Evolutionary conservation across 2,329 filamentous ascomycete species (phyloP).

Genomic region (Aspergillus quadrilineatus): DNA sequence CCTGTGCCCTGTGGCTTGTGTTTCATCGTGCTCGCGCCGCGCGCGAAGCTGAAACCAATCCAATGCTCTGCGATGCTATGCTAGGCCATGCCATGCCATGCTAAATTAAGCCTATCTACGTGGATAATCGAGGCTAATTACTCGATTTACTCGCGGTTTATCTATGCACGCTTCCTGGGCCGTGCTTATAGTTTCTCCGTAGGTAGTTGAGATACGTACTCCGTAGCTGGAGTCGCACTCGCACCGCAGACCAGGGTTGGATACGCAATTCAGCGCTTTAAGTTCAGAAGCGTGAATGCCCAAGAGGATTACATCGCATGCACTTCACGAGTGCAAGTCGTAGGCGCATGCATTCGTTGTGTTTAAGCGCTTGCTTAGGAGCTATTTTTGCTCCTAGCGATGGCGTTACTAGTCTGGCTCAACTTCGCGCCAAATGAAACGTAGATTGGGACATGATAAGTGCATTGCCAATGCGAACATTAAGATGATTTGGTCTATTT

Average conservation of each 20-base stretch:
- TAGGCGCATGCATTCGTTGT: not conserved
- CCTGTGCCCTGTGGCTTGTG: not conserved
- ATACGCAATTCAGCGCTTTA: not conserved
- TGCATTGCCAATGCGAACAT: not conserved
- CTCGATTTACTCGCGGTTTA: not conserved
- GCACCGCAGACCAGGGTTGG: not conserved
- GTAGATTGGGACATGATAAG: not conserved
- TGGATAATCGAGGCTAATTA: constrained; percentile 2
- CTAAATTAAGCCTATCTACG: not conserved
- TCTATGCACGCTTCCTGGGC: not conserved
- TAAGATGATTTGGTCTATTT: not conserved
- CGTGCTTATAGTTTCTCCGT: not conserved
- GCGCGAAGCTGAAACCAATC: constrained; percentile 9
- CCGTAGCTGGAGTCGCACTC: not conserved
- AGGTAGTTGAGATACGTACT: not conserved
- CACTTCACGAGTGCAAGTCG: not conserved
- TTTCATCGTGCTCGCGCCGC: not conserved
- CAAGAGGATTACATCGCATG: not conserved
- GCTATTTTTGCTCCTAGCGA: not conserved
- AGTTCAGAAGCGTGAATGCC: not conserved
- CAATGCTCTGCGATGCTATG: not conserved
- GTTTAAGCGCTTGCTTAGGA: not conserved
- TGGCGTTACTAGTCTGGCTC: not conserved
- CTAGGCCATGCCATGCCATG: not conserved
- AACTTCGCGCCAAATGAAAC: not conserved